These are phyloP conservation scores for Suhomyces sp. DNA, from an alignment of 805 yeast species.

Conservation along the genomic window DNA sequence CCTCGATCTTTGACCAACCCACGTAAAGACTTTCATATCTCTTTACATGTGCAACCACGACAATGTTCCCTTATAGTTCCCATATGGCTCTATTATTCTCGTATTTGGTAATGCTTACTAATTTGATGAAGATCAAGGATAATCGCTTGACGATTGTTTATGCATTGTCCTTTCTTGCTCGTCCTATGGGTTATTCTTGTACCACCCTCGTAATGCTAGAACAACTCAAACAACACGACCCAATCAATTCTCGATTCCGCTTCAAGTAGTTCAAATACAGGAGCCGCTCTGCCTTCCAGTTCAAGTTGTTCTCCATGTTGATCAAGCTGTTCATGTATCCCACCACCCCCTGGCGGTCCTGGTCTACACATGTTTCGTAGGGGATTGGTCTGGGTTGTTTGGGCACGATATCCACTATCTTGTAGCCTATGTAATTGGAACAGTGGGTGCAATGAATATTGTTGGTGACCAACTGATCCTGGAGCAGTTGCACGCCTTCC, in stretches of 20 bases:
- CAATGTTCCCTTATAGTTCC: too few species aligned
- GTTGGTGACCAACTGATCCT: background rate
- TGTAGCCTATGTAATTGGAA: constrained; percentile 14
- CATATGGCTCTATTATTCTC: too few species aligned
- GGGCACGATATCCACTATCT: constrained; percentile 8
- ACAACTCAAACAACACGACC: background rate
- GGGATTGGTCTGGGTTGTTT: constrained; percentile 5
- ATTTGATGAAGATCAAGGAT: too few species aligned
- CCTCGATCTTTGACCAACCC: too few species aligned
- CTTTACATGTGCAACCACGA: too few species aligned
- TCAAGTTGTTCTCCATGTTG: constrained; percentile 10
- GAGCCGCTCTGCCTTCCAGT: background rate
- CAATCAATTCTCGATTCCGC: background rate
- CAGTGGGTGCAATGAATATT: background rate
- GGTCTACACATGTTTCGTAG: background rate
- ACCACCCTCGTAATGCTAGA: constrained; percentile 1
- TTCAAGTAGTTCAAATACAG: background rate
- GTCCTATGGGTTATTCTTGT: too few species aligned
- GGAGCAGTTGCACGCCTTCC: constrained; percentile 1
- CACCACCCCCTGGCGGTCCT: constrained; percentile 8
- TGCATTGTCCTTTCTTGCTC: too few species aligned
- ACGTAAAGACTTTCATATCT: too few species aligned
- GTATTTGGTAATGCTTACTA: too few species aligned
- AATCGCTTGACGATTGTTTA: too few species aligned
- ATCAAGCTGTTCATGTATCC: constrained; percentile 12